phyloP scores from a whole-genome alignment of 495 filamentous ascomycete species.

The Lepidopterella palustris region DNA sequence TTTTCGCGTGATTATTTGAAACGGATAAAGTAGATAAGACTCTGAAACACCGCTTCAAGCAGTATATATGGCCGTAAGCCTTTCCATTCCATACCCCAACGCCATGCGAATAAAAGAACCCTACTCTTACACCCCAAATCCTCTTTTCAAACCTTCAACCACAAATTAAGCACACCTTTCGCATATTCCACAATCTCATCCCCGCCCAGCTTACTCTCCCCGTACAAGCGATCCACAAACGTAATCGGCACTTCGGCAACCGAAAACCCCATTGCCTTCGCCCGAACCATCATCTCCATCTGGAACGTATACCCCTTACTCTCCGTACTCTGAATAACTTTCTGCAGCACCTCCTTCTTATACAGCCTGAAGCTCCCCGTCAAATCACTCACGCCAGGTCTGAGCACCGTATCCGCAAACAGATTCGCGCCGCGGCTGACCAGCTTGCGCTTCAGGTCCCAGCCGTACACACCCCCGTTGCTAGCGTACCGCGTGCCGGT shows the following conservation, averaged over 20 bases:
- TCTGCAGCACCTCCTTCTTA: slow-evolving; percentile 81
- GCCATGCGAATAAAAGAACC: neutral
- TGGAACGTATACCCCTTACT: slow-evolving; percentile 97
- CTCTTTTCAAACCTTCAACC: slow-evolving; percentile 76
- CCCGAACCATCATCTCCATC: slow-evolving; percentile 96
- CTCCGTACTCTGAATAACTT: slow-evolving; percentile 81
- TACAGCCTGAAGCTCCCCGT: slow-evolving; percentile 94
- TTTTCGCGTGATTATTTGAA: too few relatives aligned
- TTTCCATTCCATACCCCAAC: too few relatives aligned
- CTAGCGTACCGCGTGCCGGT: slow-evolving; percentile 90
- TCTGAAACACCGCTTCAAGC: neutral
- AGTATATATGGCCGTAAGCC: too few relatives aligned
- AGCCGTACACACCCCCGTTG: slow-evolving; percentile 89
- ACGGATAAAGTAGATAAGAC: too few relatives aligned
- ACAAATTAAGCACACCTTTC: slow-evolving; percentile 84
- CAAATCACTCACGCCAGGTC: slow-evolving; percentile 92
- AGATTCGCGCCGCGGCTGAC: slow-evolving; percentile 88
- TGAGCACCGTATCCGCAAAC: slow-evolving; percentile 87
- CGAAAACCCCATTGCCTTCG: slow-evolving; percentile 84
- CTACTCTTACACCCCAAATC: neutral
- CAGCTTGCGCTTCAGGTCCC: slow-evolving; percentile 95
- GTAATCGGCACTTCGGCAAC: slow-evolving; percentile 92
- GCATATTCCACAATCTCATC: slow-evolving; percentile 97
- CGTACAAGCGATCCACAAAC: slow-evolving; percentile 93
- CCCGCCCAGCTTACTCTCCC: slow-evolving; percentile 89